Evolutionary conservation across 176 grass and related monocot species (phyloP).

Genomic region (Eragrostis curvula): DNA sequence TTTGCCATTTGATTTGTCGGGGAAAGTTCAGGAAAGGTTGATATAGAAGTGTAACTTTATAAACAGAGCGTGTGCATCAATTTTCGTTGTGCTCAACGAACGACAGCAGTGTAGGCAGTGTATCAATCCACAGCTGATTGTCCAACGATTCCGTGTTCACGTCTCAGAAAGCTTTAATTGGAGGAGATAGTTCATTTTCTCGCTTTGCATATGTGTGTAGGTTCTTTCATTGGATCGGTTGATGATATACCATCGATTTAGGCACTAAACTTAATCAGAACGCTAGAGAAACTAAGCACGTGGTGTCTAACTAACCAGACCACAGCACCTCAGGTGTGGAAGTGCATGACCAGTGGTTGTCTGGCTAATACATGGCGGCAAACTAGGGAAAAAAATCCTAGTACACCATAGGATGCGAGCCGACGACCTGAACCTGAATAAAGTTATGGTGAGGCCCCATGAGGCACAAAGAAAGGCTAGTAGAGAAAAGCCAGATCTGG

Average conservation of each 20-base stretch:
- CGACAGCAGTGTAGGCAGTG: too few relatives aligned
- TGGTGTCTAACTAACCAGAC: too few relatives aligned
- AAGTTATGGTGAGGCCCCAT: too few relatives aligned
- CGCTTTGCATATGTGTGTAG: background rate
- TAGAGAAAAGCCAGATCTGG: background rate
- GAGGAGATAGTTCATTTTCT: background rate
- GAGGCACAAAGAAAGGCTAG: background rate
- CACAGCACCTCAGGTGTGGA: background rate
- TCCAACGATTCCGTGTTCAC: background rate
- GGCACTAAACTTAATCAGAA: background rate
- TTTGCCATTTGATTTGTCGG: conserved; percentile 7
- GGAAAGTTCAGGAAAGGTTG: background rate
- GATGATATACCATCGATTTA: background rate
- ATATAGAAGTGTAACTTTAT: too few relatives aligned
- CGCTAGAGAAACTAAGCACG: too few relatives aligned
- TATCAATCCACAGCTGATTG: too few relatives aligned
- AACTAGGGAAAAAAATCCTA: too few relatives aligned
- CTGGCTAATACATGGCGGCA: background rate
- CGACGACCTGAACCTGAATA: too few relatives aligned
- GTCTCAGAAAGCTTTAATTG: background rate
- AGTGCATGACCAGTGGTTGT: background rate
- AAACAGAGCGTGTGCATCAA: too few relatives aligned
- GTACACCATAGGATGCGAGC: too few relatives aligned
- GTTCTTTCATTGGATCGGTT: background rate
- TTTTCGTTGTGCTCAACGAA: too few relatives aligned